phyloP scores from a whole-genome alignment of 257 asterid genomes.

The Asclepias syriaca region DNA sequence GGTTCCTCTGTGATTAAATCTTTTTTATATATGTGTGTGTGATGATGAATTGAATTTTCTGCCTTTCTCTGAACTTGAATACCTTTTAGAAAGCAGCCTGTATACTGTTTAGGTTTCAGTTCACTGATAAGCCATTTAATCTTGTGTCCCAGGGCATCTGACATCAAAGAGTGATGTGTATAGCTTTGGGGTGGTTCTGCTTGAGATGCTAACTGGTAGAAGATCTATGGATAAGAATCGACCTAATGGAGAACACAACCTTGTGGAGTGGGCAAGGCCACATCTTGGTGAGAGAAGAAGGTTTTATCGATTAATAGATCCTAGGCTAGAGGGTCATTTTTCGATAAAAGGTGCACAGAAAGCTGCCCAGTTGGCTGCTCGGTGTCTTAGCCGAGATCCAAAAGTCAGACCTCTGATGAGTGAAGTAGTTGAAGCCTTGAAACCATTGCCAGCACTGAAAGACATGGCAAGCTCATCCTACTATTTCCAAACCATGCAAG shows the following conservation, averaged over 20 bases:
- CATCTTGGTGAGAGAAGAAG: slow-evolving; percentile 71
- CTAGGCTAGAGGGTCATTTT: slow-evolving; percentile 89
- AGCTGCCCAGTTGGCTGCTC: slow-evolving; percentile 90
- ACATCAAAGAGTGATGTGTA: slow-evolving; percentile 92
- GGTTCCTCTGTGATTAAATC: neutral
- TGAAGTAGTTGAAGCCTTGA: slow-evolving; percentile 76
- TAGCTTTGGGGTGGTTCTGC: slow-evolving; percentile 91
- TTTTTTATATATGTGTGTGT: neutral
- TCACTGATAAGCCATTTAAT: neutral
- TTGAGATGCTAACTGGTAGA: slow-evolving; percentile 88
- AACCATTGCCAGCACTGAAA: slow-evolving; percentile 81
- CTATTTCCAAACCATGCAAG: slow-evolving; percentile 71
- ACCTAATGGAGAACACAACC: slow-evolving; percentile 90
- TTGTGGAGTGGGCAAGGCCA: slow-evolving; percentile 95
- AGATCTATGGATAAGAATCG: slow-evolving; percentile 96
- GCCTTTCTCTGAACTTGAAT: no score
- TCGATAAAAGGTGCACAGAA: slow-evolving; percentile 91
- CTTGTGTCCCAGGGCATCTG: slow-evolving; percentile 66
- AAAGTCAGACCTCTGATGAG: slow-evolving; percentile 86
- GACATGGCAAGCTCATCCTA: slow-evolving; percentile 96
- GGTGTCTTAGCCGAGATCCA: slow-evolving; percentile 79
- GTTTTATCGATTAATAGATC: slow-evolving; percentile 79
- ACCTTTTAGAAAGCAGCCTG: no score
- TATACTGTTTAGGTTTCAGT: neutral
- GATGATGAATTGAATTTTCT: no score